Evolutionary conservation across 164 flowering plant genomes (phyloP).

Genomic region (Dillenia turbinata): DNA sequence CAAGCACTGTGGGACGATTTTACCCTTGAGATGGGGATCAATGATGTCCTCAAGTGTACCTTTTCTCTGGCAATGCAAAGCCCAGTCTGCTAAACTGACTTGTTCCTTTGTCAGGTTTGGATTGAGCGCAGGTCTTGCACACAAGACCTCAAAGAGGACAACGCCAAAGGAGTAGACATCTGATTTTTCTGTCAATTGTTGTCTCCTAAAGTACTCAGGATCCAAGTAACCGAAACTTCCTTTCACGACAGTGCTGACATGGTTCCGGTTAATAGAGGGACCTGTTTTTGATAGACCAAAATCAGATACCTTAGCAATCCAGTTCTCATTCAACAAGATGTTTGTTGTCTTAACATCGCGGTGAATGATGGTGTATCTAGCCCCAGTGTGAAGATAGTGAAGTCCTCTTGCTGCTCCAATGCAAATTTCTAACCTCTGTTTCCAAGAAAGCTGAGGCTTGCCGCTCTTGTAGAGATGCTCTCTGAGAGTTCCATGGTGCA

Average conservation of each 20-base stretch:
- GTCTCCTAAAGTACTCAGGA: constrained; percentile 67
- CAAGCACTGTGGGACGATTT: constrained; percentile 42
- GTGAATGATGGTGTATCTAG: constrained; percentile 66
- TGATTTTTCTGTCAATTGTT: constrained; percentile 66
- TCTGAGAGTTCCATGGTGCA: constrained; percentile 59
- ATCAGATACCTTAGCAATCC: constrained; percentile 78
- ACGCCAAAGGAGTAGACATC: constrained; percentile 76
- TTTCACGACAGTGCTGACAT: constrained; percentile 70
- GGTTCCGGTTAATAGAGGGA: constrained; percentile 39
- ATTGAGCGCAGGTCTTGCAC: constrained; percentile 56
- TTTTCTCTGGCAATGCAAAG: constrained; percentile 26
- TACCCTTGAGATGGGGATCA: constrained; percentile 49
- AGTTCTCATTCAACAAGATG: constrained; percentile 52
- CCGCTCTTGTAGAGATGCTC: constrained; percentile 54
- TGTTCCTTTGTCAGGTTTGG: constrained; percentile 51
- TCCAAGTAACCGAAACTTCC: constrained; percentile 76
- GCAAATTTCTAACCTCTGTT: constrained; percentile 58
- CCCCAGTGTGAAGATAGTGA: constrained; percentile 76
- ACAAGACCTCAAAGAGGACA: constrained; percentile 54
- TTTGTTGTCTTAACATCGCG: constrained; percentile 77
- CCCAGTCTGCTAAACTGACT: constrained; percentile 64
- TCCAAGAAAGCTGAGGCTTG: constrained; percentile 47
- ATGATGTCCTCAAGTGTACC: constrained; percentile 39
- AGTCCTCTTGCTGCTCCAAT: constrained; percentile 75
- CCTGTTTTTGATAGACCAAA: constrained; percentile 78